Conservation (phyloP, 371 early-diverging fungal genomes). For the Basidiobolus heterosporus region DNA sequence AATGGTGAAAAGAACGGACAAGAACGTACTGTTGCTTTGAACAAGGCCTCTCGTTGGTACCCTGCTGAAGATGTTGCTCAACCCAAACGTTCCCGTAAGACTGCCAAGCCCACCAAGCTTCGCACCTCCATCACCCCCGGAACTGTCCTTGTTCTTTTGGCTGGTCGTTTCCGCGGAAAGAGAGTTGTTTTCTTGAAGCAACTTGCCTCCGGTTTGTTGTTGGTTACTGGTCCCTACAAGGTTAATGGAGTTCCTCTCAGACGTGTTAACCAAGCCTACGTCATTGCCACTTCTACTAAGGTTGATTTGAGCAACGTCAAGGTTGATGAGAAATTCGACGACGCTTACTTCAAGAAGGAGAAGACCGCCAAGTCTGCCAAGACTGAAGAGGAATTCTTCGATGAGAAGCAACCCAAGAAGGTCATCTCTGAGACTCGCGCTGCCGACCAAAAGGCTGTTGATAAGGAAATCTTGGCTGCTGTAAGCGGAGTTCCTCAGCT, state of each 20-base stretch:
- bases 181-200: slow-evolving; percentile 96
- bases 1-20: slow-evolving; percentile 74
- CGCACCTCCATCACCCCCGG: slow-evolving; percentile 89
- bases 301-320: slow-evolving; percentile 65
- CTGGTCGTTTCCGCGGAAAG: slow-evolving; percentile 95
- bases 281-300: slow-evolving; percentile 95
- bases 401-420: slow-evolving; percentile 36
- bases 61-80: slow-evolving; percentile 68
- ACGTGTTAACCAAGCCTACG: slow-evolving; percentile 96
- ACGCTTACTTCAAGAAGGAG: slow-evolving; percentile 80
- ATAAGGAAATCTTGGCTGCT: slow-evolving; percentile 60
- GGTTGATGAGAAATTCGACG: slow-evolving; percentile 70
- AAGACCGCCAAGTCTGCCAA: slow-evolving; percentile 49
- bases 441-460: slow-evolving; percentile 77
- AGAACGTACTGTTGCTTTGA: slow-evolving; percentile 51
- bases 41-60: slow-evolving; percentile 67
- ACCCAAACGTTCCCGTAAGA: slow-evolving; percentile 72
- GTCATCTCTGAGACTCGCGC: slow-evolving; percentile 46
- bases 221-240: slow-evolving; percentile 94
- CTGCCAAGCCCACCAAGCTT: slow-evolving; percentile 49
- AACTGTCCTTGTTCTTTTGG: slow-evolving; percentile 89
- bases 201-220: slow-evolving; percentile 81
- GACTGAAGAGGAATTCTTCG: slow-evolving; percentile 72
- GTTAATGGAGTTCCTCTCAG: slow-evolving; percentile 95
- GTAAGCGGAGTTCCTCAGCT: slow-evolving; percentile 73